Evolutionary conservation across 108 stramenopile genomes (phyloP), one percentile per base, ranked within the genome.

Genomic region (Fistulifera solaris): DNA sequence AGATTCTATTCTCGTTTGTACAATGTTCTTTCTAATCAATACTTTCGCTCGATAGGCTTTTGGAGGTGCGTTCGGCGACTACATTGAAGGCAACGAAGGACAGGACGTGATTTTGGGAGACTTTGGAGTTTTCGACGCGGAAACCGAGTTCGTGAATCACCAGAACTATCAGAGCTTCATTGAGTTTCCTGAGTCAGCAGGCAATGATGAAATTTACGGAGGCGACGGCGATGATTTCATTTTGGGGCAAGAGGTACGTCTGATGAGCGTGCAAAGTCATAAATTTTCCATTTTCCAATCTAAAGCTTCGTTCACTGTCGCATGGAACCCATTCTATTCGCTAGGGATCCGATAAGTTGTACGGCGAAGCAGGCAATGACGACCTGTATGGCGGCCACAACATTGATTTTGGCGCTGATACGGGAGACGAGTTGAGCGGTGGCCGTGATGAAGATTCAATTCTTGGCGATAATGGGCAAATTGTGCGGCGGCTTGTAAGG

Each of bases 51-150:
- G 31, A 6, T 35, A 35, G 31, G 31, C 31, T 8, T 68, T 68
- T 68, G 67, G 67, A 14, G 67, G 67, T 38, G 61, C 61, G 22
- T 23, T 38, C 18, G 40, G 40, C 13, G 67, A 68, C 35, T 43
- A 38, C 13, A 68, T 68, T 13, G 38, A 57, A 19, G 67, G 67
- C 4, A 51, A 55, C 27, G 54, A 22, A 7, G 67, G 61, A 0
- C 62, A 62, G 40, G 67, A 68, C 27, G 38, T 62, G 13, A 68
- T 68, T 38, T 22, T 68, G 17, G 67, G 67, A 14, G 67, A 68
- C 26, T 68, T 68, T 23, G 23, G 58, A 28, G 41, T 66, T 58
- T 19, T 59, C 52, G 17, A 53, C 40, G 11, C 24, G 21, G 23
- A n/a, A 35, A 35, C 31, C 8, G 31, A 35, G 31, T 35, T 35